A percentile compares a stretch with the other conserved stretches of the same genome.
phyloP scores from a whole-genome alignment of 2,329 filamentous ascomycete genomes.

The Alternaria dauci region DNA sequence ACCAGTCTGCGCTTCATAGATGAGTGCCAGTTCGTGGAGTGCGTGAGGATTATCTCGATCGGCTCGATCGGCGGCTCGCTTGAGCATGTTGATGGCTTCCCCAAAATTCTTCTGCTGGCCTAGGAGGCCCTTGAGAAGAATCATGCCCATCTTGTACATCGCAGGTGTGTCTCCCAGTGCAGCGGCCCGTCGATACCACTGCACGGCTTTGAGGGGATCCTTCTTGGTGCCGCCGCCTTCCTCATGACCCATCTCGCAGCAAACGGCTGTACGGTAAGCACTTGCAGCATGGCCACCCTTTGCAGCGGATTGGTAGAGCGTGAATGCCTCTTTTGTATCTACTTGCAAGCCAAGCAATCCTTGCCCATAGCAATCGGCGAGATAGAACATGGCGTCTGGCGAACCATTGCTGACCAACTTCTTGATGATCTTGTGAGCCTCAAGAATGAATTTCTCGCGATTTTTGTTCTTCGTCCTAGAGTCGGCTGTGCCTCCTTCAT shows the following conservation, averaged over 20 bases:
- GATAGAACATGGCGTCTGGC: conserved; percentile 88
- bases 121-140: conserved; percentile 90
- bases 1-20: conserved; percentile 72
- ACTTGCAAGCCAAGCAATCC: conserved; percentile 79
- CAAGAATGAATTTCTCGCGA: conserved; percentile 82
- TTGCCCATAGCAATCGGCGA: conserved; percentile 88
- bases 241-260: conserved; percentile 94
- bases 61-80: conserved; percentile 87
- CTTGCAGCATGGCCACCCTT: conserved; percentile 86
- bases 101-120: conserved; percentile 82
- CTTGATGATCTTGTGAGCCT: conserved; percentile 90
- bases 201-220: conserved; percentile 91
- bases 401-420: conserved; percentile 79
- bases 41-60: conserved; percentile 93
- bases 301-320: conserved; percentile 90
- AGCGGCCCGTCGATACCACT: conserved; percentile 97
- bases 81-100: conserved; percentile 91
- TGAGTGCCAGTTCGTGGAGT: conserved; percentile 80
- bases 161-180: conserved; percentile 88
- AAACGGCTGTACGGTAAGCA: conserved; percentile 94
- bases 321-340: conserved; percentile 92
- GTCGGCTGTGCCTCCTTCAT: conserved; percentile 76
- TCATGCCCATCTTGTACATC: conserved; percentile 99
- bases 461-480: conserved; percentile 68
- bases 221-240: conserved; percentile 91